Evolutionary conservation across 495 filamentous ascomycete genomes (phyloP), one percentile per base, ranked within the genome.

Genomic region (Hypoxylon lienhwacheense): DNA sequence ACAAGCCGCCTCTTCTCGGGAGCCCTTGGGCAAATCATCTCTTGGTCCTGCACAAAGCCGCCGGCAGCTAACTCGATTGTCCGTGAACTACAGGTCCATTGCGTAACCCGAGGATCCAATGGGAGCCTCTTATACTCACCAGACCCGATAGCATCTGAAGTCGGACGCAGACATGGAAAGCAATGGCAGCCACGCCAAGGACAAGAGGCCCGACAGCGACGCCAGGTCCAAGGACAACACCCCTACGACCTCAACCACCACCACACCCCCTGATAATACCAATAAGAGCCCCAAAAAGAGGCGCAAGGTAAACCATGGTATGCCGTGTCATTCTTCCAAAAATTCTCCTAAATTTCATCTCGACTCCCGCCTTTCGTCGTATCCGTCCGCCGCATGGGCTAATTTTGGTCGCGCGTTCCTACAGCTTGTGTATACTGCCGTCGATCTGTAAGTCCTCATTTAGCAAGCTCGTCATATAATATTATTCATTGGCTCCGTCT

Each of bases 271-370:
- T 49, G 73, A 76, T 55, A 72, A 71, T 65, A 54, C 66, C 65
- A 71, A 68, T 66, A 78, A 76, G 73, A 89, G 85, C 66, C 85
- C 88, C 15, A 96, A 93, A 80, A 98, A 96, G 82, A 82, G 95
- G 74, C 88, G 91, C 75, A 99, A 99, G 79, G 93, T 99, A 65
- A 97, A 97, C 82, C 95, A 99, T 81, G 93, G 92, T 96, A 83
- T 80, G 84, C 59, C 37, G 51, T 55, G 43, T 42, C 32, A 49
- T 52, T 49, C 37, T 66, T 61, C 63, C 69, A 39, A 55, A 67
- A 62, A 50, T 60, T 62, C 49, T 70, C 66, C 64, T 65, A 52
- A 52, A 40, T 54, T n/a, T 63, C 40, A 55, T 61, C 66, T 67
- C 64, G 55, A 57, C 15, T 35, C 51, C 43, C 14, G 47, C 51